Percentiles rank a stretch among this genome's conserved stretches.
Conservation (phyloP, 257 asterid genomes). For the Coffea canephora region DNA sequence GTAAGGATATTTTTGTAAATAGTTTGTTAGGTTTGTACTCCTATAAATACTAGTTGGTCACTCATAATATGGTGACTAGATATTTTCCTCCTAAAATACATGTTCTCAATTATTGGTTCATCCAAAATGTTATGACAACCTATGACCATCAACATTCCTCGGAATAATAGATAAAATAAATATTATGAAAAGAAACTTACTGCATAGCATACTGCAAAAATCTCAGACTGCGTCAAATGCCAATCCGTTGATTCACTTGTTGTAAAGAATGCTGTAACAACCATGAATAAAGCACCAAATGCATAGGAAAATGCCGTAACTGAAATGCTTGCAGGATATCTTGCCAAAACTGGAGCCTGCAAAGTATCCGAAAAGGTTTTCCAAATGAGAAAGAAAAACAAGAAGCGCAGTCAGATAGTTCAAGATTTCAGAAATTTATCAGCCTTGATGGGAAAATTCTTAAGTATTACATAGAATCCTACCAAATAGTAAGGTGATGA, state of each 20-base stretch:
- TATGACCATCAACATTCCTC: background rate
- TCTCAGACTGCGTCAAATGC: constrained; percentile 69
- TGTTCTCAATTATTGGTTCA: no score
- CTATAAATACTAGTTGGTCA: no score
- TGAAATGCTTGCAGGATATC: constrained; percentile 89
- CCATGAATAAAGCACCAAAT: constrained; percentile 73
- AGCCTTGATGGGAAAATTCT: background rate
- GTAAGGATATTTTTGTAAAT: no score
- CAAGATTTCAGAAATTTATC: background rate
- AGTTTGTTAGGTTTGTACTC: no score
- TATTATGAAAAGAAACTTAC: constrained; percentile 50
- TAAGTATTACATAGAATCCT: background rate
- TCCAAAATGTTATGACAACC: background rate
- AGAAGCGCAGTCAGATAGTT: background rate
- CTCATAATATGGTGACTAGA: no score
- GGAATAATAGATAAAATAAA: background rate
- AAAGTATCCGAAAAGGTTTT: constrained; percentile 14
- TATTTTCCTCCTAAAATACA: no score
- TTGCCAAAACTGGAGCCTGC: constrained; percentile 85
- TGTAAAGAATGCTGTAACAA: constrained; percentile 49
- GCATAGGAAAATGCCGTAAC: constrained; percentile 87
- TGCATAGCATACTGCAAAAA: constrained; percentile 80
- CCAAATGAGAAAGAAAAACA: background rate
- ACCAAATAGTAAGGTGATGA: no score
- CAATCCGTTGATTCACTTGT: constrained; percentile 66